Conservation (phyloP, 2,329 filamentous ascomycete species). For the Epichloe elymi region DNA sequence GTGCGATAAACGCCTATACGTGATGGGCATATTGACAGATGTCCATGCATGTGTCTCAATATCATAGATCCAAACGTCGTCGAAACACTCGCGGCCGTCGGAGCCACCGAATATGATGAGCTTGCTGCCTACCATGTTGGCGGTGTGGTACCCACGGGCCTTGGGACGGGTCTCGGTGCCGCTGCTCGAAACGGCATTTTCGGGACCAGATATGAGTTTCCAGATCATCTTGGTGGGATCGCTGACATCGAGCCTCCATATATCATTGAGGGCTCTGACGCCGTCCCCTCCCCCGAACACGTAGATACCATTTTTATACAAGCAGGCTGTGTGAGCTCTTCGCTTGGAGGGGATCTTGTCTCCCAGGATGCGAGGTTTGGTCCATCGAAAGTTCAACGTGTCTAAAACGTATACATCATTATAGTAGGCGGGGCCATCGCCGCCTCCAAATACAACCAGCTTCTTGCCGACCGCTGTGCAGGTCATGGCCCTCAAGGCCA, state of each 20-base stretch:
- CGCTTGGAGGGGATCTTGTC: constrained; percentile 47
- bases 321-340: constrained; percentile 55
- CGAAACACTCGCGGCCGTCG: constrained; percentile 59
- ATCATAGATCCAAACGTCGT: constrained; percentile 62
- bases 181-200: constrained; percentile 16
- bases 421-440: constrained; percentile 58
- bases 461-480: constrained; percentile 60
- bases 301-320: constrained; percentile 59
- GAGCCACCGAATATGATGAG: constrained; percentile 59
- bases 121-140: constrained; percentile 60
- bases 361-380: constrained; percentile 45
- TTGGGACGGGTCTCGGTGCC: constrained; percentile 37
- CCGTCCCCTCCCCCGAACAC: constrained; percentile 59
- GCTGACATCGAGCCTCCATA: constrained; percentile 58
- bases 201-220: constrained; percentile 45
- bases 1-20: constrained; percentile 53
- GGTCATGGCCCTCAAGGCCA: constrained; percentile 56
- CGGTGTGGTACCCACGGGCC: constrained; percentile 56
- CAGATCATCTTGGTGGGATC: constrained; percentile 56
- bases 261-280: constrained; percentile 56
- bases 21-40: constrained; percentile 42
- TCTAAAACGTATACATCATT: constrained; percentile 63
- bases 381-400: constrained; percentile 56
- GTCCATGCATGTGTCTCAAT: constrained; percentile 50
- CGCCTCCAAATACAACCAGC: constrained; percentile 55